A percentile compares a stretch with the other conserved stretches of the same genome.
Conservation (phyloP, 2,329 filamentous ascomycete species). For the Botryosphaeria dothidea region DNA sequence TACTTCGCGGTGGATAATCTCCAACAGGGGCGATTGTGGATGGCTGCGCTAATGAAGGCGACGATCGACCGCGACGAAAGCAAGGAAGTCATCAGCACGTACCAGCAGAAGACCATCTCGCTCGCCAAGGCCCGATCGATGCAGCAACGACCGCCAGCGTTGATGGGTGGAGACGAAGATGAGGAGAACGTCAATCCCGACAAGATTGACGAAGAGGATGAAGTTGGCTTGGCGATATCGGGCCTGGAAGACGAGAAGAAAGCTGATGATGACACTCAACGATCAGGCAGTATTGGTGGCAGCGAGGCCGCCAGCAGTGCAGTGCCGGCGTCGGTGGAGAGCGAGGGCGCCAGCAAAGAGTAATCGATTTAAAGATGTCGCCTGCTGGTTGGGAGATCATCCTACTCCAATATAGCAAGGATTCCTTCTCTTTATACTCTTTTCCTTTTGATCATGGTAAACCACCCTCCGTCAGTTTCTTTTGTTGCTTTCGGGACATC, state of each 20-base stretch:
- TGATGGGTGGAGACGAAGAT: slow-evolving; percentile 63
- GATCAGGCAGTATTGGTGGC: slow-evolving; percentile 4
- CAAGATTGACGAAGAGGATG: slow-evolving; percentile 33
- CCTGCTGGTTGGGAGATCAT: neutral
- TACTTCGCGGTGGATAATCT: slow-evolving; percentile 96
- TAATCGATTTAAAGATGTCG: neutral
- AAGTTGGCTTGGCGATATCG: slow-evolving; percentile 39
- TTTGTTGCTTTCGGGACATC: neutral
- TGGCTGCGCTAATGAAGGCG: slow-evolving; percentile 98
- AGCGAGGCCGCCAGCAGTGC: slow-evolving; percentile 2
- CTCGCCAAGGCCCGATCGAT: slow-evolving; percentile 84
- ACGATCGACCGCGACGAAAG: slow-evolving; percentile 89
- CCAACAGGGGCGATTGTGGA: slow-evolving; percentile 88
- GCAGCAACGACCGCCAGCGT: slow-evolving; percentile 84
- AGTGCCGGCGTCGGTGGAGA: neutral
- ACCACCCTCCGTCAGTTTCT: neutral
- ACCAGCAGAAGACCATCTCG: slow-evolving; percentile 95
- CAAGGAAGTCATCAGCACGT: slow-evolving; percentile 81
- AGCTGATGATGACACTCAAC: neutral
- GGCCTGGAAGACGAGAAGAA: slow-evolving; percentile 31
- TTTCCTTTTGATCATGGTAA: neutral
- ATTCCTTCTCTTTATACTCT: neutral
- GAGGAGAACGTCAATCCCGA: slow-evolving; percentile 29
- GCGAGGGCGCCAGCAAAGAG: slow-evolving; percentile 13
- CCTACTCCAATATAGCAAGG: neutral